Conservation (phyloP, 495 filamentous ascomycete species). For the Astrothelium macrocarpum region DNA sequence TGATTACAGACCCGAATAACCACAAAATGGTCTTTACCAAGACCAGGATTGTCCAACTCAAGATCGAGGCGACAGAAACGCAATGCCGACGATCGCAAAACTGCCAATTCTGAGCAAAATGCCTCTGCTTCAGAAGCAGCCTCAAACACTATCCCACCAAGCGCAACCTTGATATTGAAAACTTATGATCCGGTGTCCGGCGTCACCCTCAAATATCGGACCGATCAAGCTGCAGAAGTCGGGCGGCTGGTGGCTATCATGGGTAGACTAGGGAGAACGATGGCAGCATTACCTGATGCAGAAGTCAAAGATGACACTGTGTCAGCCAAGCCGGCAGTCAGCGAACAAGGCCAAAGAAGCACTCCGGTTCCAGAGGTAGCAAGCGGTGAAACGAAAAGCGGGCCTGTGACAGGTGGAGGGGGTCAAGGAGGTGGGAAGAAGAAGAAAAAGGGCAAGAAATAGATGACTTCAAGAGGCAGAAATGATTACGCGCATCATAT, state of each 20-base stretch:
- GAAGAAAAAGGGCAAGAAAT: conserved; percentile 49
- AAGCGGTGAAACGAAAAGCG: background rate
- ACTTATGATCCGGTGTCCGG: conserved; percentile 81
- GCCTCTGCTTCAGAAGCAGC: conserved; percentile 19
- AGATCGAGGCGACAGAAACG: conserved; percentile 19
- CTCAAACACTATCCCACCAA: conserved; percentile 16
- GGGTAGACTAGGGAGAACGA: conserved; percentile 54
- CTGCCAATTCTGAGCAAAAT: conserved; percentile 17
- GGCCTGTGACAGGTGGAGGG: conserved; percentile 37
- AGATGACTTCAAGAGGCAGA: background rate
- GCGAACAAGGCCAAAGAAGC: background rate
- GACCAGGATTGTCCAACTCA: conserved; percentile 29
- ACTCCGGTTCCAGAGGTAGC: background rate
- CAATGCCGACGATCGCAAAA: conserved; percentile 13
- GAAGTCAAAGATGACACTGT: conserved; percentile 9
- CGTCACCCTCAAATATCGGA: conserved; percentile 40
- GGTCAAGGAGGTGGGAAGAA: conserved; percentile 15
- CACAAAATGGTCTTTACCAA: conserved; percentile 69
- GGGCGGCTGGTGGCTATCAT: conserved; percentile 65
- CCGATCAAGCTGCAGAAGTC: conserved; percentile 62
- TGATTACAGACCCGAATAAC: conserved; percentile 61
- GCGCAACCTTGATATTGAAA: conserved; percentile 70
- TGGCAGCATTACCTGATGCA: conserved; percentile 48
- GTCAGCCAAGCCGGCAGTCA: background rate
- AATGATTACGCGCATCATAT: too few species aligned